Conservation (phyloP, 2,329 filamentous ascomycete species). For the Ceratocystiopsis sp. region DNA sequence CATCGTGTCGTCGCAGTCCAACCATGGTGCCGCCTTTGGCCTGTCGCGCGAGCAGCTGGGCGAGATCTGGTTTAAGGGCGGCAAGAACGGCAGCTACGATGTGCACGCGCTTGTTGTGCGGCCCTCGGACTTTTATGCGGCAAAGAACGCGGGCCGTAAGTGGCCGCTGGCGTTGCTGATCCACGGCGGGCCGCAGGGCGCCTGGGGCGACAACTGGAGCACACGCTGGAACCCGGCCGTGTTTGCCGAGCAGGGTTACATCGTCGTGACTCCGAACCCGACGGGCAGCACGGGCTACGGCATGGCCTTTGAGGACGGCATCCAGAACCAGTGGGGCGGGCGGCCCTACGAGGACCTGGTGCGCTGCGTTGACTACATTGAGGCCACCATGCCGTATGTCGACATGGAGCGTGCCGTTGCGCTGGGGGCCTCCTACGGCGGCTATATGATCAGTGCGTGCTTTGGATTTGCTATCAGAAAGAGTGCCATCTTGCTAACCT, state of each 20-base stretch:
- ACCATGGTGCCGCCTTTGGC: constrained; percentile 48
- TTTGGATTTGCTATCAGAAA: not conserved
- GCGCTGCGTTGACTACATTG: constrained; percentile 58
- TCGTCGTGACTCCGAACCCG: constrained; percentile 67
- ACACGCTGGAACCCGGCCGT: constrained; percentile 76
- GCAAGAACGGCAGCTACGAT: constrained; percentile 39
- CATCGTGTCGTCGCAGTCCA: constrained; percentile 46
- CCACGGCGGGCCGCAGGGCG: constrained; percentile 67
- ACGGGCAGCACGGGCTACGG: constrained; percentile 75
- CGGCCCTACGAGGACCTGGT: constrained; percentile 71
- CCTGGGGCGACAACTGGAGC: constrained; percentile 61
- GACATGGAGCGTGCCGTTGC: constrained; percentile 55
- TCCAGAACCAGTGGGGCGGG: constrained; percentile 69
- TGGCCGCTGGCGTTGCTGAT: constrained; percentile 69
- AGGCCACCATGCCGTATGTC: constrained; percentile 46
- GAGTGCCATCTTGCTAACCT: not conserved
- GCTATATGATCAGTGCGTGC: constrained; percentile 52
- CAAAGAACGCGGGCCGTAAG: constrained; percentile 31
- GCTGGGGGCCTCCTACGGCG: constrained; percentile 58
- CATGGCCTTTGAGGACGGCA: constrained; percentile 59
- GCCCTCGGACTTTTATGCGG: constrained; percentile 48
- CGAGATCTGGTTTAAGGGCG: constrained; percentile 54
- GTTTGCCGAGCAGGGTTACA: constrained; percentile 76
- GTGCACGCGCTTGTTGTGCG: constrained; percentile 56
- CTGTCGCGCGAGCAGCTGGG: constrained; percentile 44